Percentiles rank a stretch among this genome's conserved stretches.
phyloP scores from a whole-genome alignment of 1,284 basidiomycete species.

The Marasmius oreades region DNA sequence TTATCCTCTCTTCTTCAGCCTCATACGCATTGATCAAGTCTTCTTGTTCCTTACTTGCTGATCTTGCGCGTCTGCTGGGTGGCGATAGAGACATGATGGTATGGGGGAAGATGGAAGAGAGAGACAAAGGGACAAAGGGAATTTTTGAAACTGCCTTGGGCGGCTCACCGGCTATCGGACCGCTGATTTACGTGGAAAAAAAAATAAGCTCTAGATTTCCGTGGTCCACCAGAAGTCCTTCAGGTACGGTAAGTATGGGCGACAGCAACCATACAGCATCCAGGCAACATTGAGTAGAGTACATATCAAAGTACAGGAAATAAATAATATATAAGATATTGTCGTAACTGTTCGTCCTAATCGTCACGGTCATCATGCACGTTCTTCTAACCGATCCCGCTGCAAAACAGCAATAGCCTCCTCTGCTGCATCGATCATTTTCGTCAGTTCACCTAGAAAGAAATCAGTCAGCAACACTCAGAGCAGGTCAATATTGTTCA shows the following conservation, averaged over 20 bases:
- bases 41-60: constrained; percentile 47
- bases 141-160: background rate
- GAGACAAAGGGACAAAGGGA: background rate
- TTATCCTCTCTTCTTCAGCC: constrained; percentile 83
- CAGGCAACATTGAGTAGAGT: no score
- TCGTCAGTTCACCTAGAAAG: constrained; percentile 34
- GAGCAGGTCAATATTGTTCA: constrained; percentile 3
- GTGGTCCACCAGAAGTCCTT: no score
- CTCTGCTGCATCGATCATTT: constrained; percentile 41
- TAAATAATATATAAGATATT: no score
- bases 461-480: constrained; percentile 7
- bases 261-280: no score
- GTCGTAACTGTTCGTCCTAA: no score
- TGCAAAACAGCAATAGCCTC: constrained; percentile 34
- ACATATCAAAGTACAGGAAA: no score
- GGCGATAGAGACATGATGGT: background rate
- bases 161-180: background rate
- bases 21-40: constrained; percentile 82
- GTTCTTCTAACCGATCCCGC: constrained; percentile 16
- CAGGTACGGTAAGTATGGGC: no score
- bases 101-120: background rate
- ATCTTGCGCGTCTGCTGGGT: background rate
- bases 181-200: background rate
- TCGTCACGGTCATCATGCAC: background rate
- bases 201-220: no score